phyloP scores from a whole-genome alignment of 2,329 filamentous ascomycete species.

The Colletotrichum filicis region DNA sequence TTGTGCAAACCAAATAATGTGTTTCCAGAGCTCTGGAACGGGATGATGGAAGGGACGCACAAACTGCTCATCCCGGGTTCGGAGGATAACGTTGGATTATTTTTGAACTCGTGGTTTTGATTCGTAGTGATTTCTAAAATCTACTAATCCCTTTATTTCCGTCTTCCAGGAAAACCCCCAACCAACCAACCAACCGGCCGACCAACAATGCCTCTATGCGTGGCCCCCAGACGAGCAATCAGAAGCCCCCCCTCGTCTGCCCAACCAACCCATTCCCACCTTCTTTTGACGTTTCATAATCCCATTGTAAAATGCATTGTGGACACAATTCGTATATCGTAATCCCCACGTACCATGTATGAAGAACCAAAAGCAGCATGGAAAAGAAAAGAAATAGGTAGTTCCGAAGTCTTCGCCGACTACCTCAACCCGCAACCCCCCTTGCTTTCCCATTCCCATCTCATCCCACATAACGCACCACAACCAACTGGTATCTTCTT shows the following conservation, averaged over 20 bases:
- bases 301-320: background rate
- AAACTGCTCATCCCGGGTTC: background rate
- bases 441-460: too few species aligned
- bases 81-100: too few species aligned
- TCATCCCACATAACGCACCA: background rate
- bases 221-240: background rate
- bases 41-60: background rate
- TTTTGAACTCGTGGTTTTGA: background rate
- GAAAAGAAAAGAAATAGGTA: too few species aligned
- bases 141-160: background rate
- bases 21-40: background rate
- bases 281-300: background rate
- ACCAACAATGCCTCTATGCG: background rate
- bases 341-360: background rate
- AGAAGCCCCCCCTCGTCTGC: background rate
- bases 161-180: background rate
- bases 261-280: background rate
- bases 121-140: background rate
- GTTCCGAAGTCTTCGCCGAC: background rate
- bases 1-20: background rate
- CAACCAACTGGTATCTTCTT: background rate
- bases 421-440: background rate
- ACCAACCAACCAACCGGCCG: background rate
- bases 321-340: constrained; percentile 8
- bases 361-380: background rate